Evolutionary conservation across 257 asterid genomes (phyloP), one percentile per base, ranked within the genome.

Genomic region (Fraxinus quadrangulata): DNA sequence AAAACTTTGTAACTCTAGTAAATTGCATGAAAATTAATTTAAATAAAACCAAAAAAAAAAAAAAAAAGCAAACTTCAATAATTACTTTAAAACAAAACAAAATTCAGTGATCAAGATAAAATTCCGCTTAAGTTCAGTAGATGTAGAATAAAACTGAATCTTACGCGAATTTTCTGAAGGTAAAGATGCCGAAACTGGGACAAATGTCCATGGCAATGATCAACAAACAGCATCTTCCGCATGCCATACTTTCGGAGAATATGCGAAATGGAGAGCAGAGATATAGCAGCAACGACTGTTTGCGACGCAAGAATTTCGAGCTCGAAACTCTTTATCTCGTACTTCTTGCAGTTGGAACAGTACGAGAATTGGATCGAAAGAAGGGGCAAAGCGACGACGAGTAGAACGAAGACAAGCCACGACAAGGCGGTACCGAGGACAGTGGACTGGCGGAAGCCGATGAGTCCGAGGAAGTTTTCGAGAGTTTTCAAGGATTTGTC

Each of bases 141-240:
- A 11, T 42, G 16, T 42, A 42, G 16, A 12, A 42, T 42, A 42
- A 40, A 42, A 42, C 16, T 11, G 4, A 42, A 21, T 24, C 90
- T 81, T 82, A 92, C 97, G 0, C 86, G 86, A 36, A 94, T 87
- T 88, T 76, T 94, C 16, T 84, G 85, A n/a, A 92, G 59, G 73
- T 90, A 94, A 5, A 80, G 97, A 6, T 86, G 84, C 1, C 89
- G 86, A 70, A 90, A 86, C 77, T 89, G 91, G 8, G 89, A 26
- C 82, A 83, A 23, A 21, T 85, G 89, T 7, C 94, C 97, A 71
- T 88, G 96, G 75, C 86, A 63, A 0, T 90, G 85, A 71, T 93
- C 93, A 21, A 92, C 96, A 47, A 94, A 92, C 45, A 94, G 89
- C 66, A 92, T 88, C 83, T 87, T 92, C 68, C 96, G 77, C 16